A percentile compares a stretch with the other conserved stretches of the same genome.
phyloP scores from a whole-genome alignment of 768 basidiomycete genomes.

The Pholiota conissans region DNA sequence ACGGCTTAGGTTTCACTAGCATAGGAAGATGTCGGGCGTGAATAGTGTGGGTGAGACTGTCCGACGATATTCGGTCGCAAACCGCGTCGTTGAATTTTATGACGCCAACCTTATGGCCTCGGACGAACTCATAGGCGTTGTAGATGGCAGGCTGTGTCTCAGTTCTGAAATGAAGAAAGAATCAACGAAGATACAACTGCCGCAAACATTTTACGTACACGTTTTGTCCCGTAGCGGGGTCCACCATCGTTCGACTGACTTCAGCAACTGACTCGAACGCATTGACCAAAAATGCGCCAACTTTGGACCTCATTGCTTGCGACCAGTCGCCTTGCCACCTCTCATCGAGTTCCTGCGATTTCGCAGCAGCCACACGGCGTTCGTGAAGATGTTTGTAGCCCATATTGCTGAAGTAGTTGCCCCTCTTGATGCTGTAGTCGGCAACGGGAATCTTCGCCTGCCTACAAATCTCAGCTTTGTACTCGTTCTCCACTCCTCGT shows the following conservation, averaged over 20 bases:
- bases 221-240: slow-evolving; percentile 58
- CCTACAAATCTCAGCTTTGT: slow-evolving; percentile 81
- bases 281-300: slow-evolving; percentile 84
- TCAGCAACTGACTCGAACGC: slow-evolving; percentile 83
- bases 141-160: slow-evolving; percentile 90
- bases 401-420: slow-evolving; percentile 54
- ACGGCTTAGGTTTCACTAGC: slow-evolving; percentile 89
- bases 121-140: slow-evolving; percentile 89
- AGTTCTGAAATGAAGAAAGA: slow-evolving; percentile 45
- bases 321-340: slow-evolving; percentile 85
- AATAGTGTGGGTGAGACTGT: slow-evolving; percentile 65
- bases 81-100: slow-evolving; percentile 85
- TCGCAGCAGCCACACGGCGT: slow-evolving; percentile 64
- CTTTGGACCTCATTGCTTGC: slow-evolving; percentile 67
- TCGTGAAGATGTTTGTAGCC: slow-evolving; percentile 65
- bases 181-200: slow-evolving; percentile 21
- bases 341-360: slow-evolving; percentile 64
- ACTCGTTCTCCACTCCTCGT: slow-evolving; percentile 85
- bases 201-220: too few species aligned
- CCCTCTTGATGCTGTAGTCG: slow-evolving; percentile 25
- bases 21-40: slow-evolving; percentile 96
- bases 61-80: slow-evolving; percentile 73
- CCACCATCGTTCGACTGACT: slow-evolving; percentile 58
- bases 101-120: slow-evolving; percentile 92
- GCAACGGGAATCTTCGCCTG: slow-evolving; percentile 58